Percentiles rank a stretch among this genome's conserved stretches.
These are phyloP conservation scores for Boletus smithii DNA, from an alignment of 1,284 basidiomycete genomes.

Conservation along the genomic window DNA sequence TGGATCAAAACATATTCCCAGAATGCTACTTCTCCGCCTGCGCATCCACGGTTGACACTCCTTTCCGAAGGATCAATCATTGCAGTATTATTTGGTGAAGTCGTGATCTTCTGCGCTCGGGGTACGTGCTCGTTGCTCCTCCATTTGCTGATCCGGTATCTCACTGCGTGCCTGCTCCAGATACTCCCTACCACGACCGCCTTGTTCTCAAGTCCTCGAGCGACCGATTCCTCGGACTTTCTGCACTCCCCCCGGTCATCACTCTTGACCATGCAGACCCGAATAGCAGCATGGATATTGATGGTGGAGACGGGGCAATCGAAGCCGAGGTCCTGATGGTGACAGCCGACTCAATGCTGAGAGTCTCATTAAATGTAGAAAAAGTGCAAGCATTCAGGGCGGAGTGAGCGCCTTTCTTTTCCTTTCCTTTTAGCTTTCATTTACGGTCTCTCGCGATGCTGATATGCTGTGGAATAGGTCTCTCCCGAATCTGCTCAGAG, in stretches of 20 bases:
- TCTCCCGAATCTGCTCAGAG: slow-evolving; percentile 68
- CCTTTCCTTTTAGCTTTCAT: slow-evolving; percentile 39
- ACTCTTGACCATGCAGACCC: slow-evolving; percentile 26
- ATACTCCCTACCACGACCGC: slow-evolving; percentile 66
- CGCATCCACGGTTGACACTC: slow-evolving; percentile 64
- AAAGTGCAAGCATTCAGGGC: slow-evolving; percentile 55
- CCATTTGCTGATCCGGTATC: not conserved
- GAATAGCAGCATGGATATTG: slow-evolving; percentile 9
- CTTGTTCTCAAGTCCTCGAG: slow-evolving; percentile 64
- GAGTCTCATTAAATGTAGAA: slow-evolving; percentile 57
- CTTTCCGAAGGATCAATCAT: slow-evolving; percentile 54
- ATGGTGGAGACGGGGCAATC: slow-evolving; percentile 24
- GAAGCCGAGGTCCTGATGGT: slow-evolving; percentile 58
- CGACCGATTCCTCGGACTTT: slow-evolving; percentile 69
- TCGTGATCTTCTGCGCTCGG: slow-evolving; percentile 66
- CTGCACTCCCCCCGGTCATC: slow-evolving; percentile 40
- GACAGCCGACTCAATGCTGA: slow-evolving; percentile 67
- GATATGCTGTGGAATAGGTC: slow-evolving; percentile 47
- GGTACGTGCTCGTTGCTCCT: slow-evolving; percentile 37
- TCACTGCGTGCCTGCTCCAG: slow-evolving; percentile 35
- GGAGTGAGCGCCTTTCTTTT: slow-evolving; percentile 55
- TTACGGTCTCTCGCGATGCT: slow-evolving; percentile 19
- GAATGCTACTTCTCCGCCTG: slow-evolving; percentile 66
- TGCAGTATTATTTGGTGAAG: slow-evolving; percentile 71
- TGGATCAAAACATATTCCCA: slow-evolving; percentile 27